Percentiles rank a stretch among this genome's conserved stretches.
phyloP scores from a whole-genome alignment of 441 rosid species.

The Arabidopsis lyrata region DNA sequence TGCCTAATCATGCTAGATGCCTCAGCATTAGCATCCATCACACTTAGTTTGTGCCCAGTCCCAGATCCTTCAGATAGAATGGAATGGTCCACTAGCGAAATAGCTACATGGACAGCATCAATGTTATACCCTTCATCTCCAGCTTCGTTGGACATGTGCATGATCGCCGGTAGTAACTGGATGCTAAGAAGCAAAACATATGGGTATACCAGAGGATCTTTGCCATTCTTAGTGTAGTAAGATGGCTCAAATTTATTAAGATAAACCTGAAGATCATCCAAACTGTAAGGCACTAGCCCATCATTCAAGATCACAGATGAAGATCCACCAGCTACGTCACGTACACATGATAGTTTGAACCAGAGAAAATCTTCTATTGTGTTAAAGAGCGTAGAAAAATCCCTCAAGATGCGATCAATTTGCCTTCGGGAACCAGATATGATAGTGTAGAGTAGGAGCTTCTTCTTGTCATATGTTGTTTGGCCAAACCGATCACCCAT shows the following conservation, averaged over 20 bases:
- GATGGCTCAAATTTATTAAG: slow-evolving; percentile 91
- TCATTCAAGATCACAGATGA: slow-evolving; percentile 69
- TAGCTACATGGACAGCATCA: slow-evolving; percentile 81
- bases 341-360: slow-evolving; percentile 80
- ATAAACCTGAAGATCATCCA: slow-evolving; percentile 93
- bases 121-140: slow-evolving; percentile 77
- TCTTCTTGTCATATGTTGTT: slow-evolving; percentile 90
- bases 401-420: slow-evolving; percentile 80
- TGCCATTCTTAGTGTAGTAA: slow-evolving; percentile 88
- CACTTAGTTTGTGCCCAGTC: slow-evolving; percentile 65
- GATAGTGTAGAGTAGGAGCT: slow-evolving; percentile 81
- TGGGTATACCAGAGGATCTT: slow-evolving; percentile 90
- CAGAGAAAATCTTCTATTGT: slow-evolving; percentile 96
- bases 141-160: slow-evolving; percentile 74
- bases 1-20: slow-evolving; percentile 86
- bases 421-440: slow-evolving; percentile 90
- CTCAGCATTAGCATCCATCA: slow-evolving; percentile 93
- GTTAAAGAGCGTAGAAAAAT: slow-evolving; percentile 72
- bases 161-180: slow-evolving; percentile 80
- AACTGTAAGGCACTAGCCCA: slow-evolving; percentile 70
- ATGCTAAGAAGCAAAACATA: slow-evolving; percentile 83
- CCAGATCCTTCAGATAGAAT: slow-evolving; percentile 73
- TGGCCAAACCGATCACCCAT: slow-evolving; percentile 91
- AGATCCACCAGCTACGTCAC: slow-evolving; percentile 61
- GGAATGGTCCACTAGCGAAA: slow-evolving; percentile 81